A percentile compares a stretch with the other conserved stretches of the same genome.
phyloP scores from a whole-genome alignment of 2,329 filamentous ascomycete species.

The Xylaria arbuscula region DNA sequence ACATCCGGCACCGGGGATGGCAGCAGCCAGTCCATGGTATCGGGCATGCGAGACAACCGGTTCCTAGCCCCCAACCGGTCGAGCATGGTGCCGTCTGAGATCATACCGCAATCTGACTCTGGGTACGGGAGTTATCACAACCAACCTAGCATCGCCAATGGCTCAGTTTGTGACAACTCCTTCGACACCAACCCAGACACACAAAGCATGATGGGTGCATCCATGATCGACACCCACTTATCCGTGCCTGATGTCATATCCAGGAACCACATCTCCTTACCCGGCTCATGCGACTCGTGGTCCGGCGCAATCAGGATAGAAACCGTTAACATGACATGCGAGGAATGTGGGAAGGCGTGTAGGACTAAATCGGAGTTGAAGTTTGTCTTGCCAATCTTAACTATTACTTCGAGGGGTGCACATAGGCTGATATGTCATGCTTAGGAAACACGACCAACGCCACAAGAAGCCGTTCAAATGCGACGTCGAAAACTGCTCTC shows the following conservation, averaged over 20 bases:
- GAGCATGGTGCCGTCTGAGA: constrained; percentile 54
- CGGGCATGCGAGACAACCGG: constrained; percentile 40
- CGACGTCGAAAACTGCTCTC: constrained; percentile 64
- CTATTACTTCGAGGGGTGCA: not conserved
- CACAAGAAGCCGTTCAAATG: constrained; percentile 78
- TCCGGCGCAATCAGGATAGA: constrained; percentile 30
- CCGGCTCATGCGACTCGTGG: constrained; percentile 15
- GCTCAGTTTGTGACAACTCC: constrained; percentile 57
- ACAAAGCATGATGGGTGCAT: constrained; percentile 52
- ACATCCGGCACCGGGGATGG: constrained; percentile 50
- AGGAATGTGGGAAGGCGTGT: constrained; percentile 54
- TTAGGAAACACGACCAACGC: constrained; percentile 78
- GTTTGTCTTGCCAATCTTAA: constrained; percentile 53
- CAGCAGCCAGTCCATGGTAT: constrained; percentile 45
- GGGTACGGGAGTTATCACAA: constrained; percentile 58
- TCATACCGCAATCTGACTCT: constrained; percentile 57
- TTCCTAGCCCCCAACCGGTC: constrained; percentile 18
- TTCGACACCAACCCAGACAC: constrained; percentile 55
- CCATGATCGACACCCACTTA: constrained; percentile 48
- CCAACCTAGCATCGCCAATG: constrained; percentile 57
- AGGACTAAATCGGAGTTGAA: constrained; percentile 67
- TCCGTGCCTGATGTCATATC: constrained; percentile 36
- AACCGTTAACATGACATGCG: constrained; percentile 50
- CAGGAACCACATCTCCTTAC: constrained; percentile 28
- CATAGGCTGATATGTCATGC: constrained; percentile 39